Evolutionary conservation across 805 yeast genomes (phyloP).

Genomic region (Candida montana): DNA sequence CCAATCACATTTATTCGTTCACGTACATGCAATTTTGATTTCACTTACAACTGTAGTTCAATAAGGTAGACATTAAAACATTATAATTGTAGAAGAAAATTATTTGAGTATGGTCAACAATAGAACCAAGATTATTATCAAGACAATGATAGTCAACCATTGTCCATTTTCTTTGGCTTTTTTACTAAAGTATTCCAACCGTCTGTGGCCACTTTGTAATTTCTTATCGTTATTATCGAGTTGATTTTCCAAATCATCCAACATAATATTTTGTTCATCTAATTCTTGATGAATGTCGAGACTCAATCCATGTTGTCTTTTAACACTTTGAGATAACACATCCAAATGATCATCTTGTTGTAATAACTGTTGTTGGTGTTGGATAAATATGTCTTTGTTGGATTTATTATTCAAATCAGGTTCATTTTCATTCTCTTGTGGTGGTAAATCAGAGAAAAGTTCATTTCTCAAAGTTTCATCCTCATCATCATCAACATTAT

Average conservation of each 20-base stretch:
- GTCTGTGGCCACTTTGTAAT: conserved; percentile 35
- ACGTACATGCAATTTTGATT: too few relatives aligned
- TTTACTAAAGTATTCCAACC: conserved; percentile 34
- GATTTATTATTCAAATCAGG: conserved; percentile 17
- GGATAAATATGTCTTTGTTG: conserved; percentile 32
- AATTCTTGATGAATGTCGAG: conserved; percentile 43
- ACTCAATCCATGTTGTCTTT: conserved; percentile 41
- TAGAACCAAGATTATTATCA: conserved; percentile 39
- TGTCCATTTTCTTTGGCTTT: conserved; percentile 43
- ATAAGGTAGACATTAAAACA: too few relatives aligned
- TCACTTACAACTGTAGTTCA: too few relatives aligned
- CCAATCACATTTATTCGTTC: too few relatives aligned
- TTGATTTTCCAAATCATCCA: conserved; percentile 46
- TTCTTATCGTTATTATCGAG: conserved; percentile 38
- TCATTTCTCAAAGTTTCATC: conserved; percentile 10
- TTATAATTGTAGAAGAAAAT: neutral
- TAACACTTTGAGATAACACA: conserved; percentile 36
- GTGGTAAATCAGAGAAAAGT: conserved; percentile 17
- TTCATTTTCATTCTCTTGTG: conserved; percentile 5
- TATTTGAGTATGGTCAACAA: conserved; percentile 36
- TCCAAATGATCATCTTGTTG: conserved; percentile 42
- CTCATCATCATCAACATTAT: conserved; percentile 7
- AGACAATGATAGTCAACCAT: conserved; percentile 41
- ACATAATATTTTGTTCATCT: conserved; percentile 40
- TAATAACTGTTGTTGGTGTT: conserved; percentile 43